Percentiles rank a stretch among this genome's conserved stretches.
Evolutionary conservation across 495 filamentous ascomycete species (phyloP).

Genomic region (Talaromyces nanjingensis): DNA sequence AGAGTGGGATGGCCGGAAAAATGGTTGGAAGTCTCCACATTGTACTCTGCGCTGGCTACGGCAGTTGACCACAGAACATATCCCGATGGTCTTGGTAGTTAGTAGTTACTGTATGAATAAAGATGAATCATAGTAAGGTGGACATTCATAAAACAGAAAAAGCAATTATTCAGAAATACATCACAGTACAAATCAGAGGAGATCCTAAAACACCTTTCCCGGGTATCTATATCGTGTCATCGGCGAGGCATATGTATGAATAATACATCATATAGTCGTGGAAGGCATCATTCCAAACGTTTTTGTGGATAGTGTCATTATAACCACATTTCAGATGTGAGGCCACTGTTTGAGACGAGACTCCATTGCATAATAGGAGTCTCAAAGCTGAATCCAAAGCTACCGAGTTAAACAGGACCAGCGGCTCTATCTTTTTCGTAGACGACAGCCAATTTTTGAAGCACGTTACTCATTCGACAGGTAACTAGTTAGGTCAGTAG

Average conservation of each 20-base stretch:
- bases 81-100: background rate
- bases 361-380: background rate
- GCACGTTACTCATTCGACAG: constrained; percentile 9
- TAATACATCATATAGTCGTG: background rate
- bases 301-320: background rate
- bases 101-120: too few relatives aligned
- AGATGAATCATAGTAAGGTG: background rate
- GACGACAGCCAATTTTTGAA: constrained; percentile 7
- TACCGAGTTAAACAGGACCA: background rate
- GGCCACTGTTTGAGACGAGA: background rate
- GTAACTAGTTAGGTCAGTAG: background rate
- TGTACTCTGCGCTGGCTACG: background rate
- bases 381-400: background rate
- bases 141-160: background rate
- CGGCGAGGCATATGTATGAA: background rate
- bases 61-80: background rate
- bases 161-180: background rate
- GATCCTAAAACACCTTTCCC: background rate
- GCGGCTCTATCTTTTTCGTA: constrained; percentile 1
- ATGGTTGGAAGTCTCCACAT: background rate
- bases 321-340: background rate
- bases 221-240: constrained; percentile 6
- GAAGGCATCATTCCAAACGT: background rate
- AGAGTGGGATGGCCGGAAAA: background rate
- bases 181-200: background rate